phyloP scores from a whole-genome alignment of 257 asterid genomes.

The Ajuga chamaepitys region DNA sequence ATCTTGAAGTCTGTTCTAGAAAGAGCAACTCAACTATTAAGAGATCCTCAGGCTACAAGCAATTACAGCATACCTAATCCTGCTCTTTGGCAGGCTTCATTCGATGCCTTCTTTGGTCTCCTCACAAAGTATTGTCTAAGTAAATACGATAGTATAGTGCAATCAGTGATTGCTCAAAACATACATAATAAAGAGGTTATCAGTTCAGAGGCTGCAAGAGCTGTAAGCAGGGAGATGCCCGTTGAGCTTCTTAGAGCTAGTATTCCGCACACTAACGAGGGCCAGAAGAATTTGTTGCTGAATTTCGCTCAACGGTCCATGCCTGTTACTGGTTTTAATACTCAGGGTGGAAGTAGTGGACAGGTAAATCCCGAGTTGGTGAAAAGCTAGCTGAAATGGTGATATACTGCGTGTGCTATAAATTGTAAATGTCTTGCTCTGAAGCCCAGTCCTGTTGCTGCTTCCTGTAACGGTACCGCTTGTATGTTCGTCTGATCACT shows the following conservation, averaged over 20 bases:
- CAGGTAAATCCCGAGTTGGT: slow-evolving; percentile 37
- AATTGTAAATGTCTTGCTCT: slow-evolving; percentile 22
- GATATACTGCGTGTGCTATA: slow-evolving; percentile 7
- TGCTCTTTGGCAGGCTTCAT: slow-evolving; percentile 94
- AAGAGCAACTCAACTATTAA: slow-evolving; percentile 60
- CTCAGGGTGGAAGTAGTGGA: slow-evolving; percentile 32
- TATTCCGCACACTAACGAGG: slow-evolving; percentile 81
- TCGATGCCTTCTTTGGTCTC: slow-evolving; percentile 86
- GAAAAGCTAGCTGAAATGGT: slow-evolving; percentile 20
- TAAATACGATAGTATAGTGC: slow-evolving; percentile 76
- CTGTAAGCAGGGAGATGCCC: slow-evolving; percentile 92
- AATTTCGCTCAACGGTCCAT: slow-evolving; percentile 74
- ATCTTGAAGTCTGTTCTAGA: slow-evolving; percentile 72
- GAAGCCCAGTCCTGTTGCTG: background rate
- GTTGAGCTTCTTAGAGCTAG: slow-evolving; percentile 90
- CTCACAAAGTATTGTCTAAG: slow-evolving; percentile 72
- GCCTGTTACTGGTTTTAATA: slow-evolving; percentile 53
- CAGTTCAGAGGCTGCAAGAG: slow-evolving; percentile 64
- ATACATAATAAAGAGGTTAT: slow-evolving; percentile 34
- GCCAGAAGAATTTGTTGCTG: slow-evolving; percentile 54
- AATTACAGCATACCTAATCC: slow-evolving; percentile 59
- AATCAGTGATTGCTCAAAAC: slow-evolving; percentile 44
- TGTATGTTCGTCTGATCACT: background rate
- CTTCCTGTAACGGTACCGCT: background rate
- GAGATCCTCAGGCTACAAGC: slow-evolving; percentile 44